Conservation (phyloP, 208 protist species). For the Leishmania martiniquensis region DNA sequence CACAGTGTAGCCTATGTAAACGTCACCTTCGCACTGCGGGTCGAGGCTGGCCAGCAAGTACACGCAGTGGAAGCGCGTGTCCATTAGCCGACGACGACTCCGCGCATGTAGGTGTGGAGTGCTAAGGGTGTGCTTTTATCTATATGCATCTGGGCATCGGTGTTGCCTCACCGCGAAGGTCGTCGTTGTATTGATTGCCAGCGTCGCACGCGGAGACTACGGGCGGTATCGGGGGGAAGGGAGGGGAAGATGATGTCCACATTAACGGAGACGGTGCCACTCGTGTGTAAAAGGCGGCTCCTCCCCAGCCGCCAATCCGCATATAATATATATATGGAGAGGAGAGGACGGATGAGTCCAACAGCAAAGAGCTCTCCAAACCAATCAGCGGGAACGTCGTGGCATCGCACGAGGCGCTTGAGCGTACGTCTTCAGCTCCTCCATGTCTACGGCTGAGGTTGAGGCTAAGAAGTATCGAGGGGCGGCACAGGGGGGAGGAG, state of each 20-base stretch:
- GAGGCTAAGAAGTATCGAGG: neutral
- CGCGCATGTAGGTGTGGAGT: neutral
- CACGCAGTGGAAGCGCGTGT: conserved; percentile 90
- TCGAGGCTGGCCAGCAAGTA: conserved; percentile 90
- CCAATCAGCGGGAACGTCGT: neutral
- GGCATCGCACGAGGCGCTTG: neutral
- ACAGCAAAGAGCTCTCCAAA: neutral
- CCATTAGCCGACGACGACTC: conserved; percentile 38
- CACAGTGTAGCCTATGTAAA: conserved; percentile 96
- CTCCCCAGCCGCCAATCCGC: too few species aligned
- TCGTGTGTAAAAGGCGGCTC: neutral
- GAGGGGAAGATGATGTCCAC: neutral
- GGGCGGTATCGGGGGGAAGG: neutral
- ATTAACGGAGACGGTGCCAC: neutral
- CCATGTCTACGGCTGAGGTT: neutral
- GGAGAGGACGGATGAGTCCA: neutral
- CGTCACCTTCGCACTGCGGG: conserved; percentile 56
- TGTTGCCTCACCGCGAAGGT: neutral
- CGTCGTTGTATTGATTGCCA: neutral
- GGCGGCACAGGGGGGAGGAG: neutral
- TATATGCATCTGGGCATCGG: neutral
- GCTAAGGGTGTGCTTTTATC: conserved; percentile 3
- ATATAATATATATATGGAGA: too few species aligned
- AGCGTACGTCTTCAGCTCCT: neutral
- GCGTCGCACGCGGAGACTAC: neutral